Base-by-base conservation (phyloP, 1,284 basidiomycete genomes). In the Pseudozyma sp. region DNA sequence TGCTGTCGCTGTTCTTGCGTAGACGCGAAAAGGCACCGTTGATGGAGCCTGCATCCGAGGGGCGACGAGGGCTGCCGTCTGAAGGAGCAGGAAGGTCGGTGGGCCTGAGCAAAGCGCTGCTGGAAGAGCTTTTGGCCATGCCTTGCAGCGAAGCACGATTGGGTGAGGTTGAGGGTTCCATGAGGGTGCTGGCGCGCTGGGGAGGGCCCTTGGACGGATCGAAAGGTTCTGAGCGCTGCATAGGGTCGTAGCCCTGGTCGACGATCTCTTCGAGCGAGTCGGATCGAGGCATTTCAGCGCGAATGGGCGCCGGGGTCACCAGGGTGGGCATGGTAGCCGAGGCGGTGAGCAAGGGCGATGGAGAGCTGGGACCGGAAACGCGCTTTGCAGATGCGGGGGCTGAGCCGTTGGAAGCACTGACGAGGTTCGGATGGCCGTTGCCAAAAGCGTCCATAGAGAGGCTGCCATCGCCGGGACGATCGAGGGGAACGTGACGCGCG, bases 401-500 rank as follows among this genome's bases (percentile, higher is more conserved):
- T 5, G 16, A 7, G 11, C 54, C 63, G 29, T 48, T 50, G 19
- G 61, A 9, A 10, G 63, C 68, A 33, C 48, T 54, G 34, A 68
- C 48, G 13, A 52, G 24, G 11, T 52, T 53, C 16, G 49, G 29
- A 7, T 31, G 55, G 19, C 61, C 66, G 6, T 14, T 48, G 35
- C 52, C 66, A 44, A 70, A 70, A 34, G 63, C 67, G 17, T 80
- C 79, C 24, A 80, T 71, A 10, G 77, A 76, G 17, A 81, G 69
- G 37, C 65, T 71, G 37, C 79, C 79, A 6, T 74, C 75, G 14
- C 79, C 79, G 3, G 75, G 77, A 33, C 66, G 75, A 51, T 68
- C 65, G 5, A 53, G 51, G 30, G 49, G n/a, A 16, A 31, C 4
- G 19, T 66, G 71, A 16, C 71, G 56, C 11, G 56, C 46, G 16